Base-by-base conservation (phyloP, 2,329 filamentous ascomycete genomes). In the Botrytis cinerea region DNA sequence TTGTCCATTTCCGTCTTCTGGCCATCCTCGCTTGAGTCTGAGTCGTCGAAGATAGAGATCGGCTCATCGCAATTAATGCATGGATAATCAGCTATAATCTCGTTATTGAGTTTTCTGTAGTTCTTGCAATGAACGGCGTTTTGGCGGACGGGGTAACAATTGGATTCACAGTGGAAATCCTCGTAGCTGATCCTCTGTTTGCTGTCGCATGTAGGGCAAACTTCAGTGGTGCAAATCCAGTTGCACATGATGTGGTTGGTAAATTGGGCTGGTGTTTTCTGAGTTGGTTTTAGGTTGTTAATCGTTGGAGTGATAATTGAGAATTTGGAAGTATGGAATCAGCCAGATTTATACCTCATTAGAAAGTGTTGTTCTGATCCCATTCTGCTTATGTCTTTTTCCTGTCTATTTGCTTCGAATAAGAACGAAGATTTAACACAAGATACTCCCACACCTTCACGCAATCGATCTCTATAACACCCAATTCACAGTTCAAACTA, bases 121-220 rank as follows among this genome's bases (percentile, higher is more conserved):
- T 1, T 2, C 16, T 9, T 3, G 1, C 66, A 68, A 10, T 1
- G 4, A 1, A 8, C 8, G 9, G 22, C 1, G 28, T 28, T 2
- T 12, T 8, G 5, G 35, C 48, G 16, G 35, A 32, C 5, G 5
- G 25, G 28, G 22, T n/a, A 6, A 18, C 10, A 43, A n/a, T 43
- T 57, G 35, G 9, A 22, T 22, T 28, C 66, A 25, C 66, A 68
- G 2, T 2, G 18, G 20, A 54, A 8, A 3, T 16, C 35, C 2
- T 22, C 25, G 2, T 22, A 2, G 25, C 16, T 43, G 18, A 28
- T 43, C 16, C 8, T 43, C n/a, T 25, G 54, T 8, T 4, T 14
- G 8, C 12, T 25, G 9, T n/a, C 2, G 16, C 66, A 68, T 2
- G 2, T 57, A 7, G 66, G 48, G 18, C 66, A 68, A n/a, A 22